Evolutionary conservation across 306 rosid species (phyloP), one percentile per base, ranked within the genome.

Genomic region (Albizia julibrissin): DNA sequence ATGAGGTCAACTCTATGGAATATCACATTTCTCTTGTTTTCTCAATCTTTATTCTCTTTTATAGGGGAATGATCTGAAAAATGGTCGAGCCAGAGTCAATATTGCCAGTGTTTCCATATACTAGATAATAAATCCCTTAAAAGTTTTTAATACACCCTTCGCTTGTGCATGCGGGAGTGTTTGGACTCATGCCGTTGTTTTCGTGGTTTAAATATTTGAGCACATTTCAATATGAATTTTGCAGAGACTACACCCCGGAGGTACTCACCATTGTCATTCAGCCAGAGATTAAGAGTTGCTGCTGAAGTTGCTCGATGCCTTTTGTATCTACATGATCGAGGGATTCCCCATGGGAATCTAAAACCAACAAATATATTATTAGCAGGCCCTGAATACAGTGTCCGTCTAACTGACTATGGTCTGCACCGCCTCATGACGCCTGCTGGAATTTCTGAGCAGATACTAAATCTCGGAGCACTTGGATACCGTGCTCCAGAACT

Each of bases 401-500:
- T 89, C 24, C 89, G 87, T 15, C 94, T 95, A 33, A 91, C 94
- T 37, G 98, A 95, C 75, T 93, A 91, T 22, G 88, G 97, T 80
- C 94, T 95, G 71, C 98, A 95, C 75, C 95, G 99, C 82, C 91
- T 95, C 43, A 95, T 95, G 99, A 95, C 95, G 0, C 91, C 87
- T 6, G 90, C 91, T 40, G 99, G 99, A 64, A 88, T 93, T 66
- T 95, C 96, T 0, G 99, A 95, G 85, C 99, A 95, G 89, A 87
- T 95, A 79, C 86, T 93, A 44, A 95, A 92, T 84, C 92, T 95
- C 13, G 99, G 99, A 84, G 99, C 99, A 18, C 95, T 95, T 1
- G 99, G 99, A 71, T 93, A 95, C 84, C 90, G 99, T 18, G 93
- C 99, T 70, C 93, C 99, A 18, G 99, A 95, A 84, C 91, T 95